Evolutionary conservation across 2,329 filamentous ascomycete species (phyloP), one percentile per base, ranked within the genome.

Genomic region (Cladosporium sp.): DNA sequence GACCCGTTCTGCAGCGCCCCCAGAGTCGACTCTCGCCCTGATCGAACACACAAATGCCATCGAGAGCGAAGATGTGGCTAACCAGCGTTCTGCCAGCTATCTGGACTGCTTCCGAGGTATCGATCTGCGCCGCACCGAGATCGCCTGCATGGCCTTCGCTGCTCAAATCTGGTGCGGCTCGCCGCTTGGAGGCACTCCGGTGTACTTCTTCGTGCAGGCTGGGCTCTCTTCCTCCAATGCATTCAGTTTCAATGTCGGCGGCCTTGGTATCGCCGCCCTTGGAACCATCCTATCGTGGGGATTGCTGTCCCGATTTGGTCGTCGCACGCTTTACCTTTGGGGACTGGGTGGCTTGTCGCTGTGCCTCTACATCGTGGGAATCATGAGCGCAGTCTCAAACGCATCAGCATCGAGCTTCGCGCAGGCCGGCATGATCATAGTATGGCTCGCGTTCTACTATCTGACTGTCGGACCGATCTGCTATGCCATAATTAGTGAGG

Each of bases 381-480:
- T 71, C 36, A 57, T 73, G 10, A 67, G 66, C 5, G 51, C 51
- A 3, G 51, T 25, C 56, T 25, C 51, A 13, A 54, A 28, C 26
- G 51, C 25, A 1, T 71, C 10, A 39, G 63, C 10, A 36, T 63
- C 36, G 56, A 58, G 1, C 65, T 58, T 64, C 62, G 65, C 2
- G 54, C 69, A 10, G 65, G 67, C 49, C 69, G 72, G 66, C 67
- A 65, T 4, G 68, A 70, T 32, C 70, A 69, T 26, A 65, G 67
- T 18, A 56, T 95, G 90, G 90, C 89, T 93, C 0, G 80, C 94
- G 54, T 86, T 89, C 72, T 97, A 96, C 79, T 91, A 97, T 76
- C 83, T 94, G 56, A 91, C 91, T 0, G 92, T 97, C 58, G 93
- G 93, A 39, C 95, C 93, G 0, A 91, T 96, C 6, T 92, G 90